Conservation (phyloP, 2,329 filamentous ascomycete species). For the Colletotrichum sp. region DNA sequence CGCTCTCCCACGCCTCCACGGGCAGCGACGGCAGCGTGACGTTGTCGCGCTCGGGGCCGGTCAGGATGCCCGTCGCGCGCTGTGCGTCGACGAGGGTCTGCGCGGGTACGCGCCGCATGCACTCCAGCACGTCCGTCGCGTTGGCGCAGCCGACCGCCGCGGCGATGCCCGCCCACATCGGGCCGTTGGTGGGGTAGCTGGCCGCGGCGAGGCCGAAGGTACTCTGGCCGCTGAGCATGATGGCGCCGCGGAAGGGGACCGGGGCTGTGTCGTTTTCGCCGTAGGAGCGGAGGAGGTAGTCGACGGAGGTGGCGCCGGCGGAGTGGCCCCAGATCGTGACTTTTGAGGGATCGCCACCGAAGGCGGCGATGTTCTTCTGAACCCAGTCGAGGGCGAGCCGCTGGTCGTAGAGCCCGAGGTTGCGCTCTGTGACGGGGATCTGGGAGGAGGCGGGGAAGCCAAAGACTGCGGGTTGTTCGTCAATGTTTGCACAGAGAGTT, state of each 20-base stretch:
- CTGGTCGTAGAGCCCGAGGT: conserved; percentile 31
- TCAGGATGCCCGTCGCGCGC: not conserved
- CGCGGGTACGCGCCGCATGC: not conserved
- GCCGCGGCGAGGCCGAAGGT: conserved; percentile 25
- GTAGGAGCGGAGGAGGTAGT: conserved; percentile 28
- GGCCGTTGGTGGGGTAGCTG: not conserved
- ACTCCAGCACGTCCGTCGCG: not conserved
- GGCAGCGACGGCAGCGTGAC: not conserved
- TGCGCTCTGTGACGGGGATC: conserved; percentile 6
- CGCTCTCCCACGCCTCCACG: conserved; percentile 23
- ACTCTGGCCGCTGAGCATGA: conserved; percentile 34
- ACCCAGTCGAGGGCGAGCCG: conserved; percentile 36
- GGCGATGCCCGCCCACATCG: conserved; percentile 23
- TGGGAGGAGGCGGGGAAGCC: not conserved
- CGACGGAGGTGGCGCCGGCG: conserved; percentile 30
- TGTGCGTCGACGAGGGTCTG: conserved; percentile 17
- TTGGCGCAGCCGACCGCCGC: conserved; percentile 20
- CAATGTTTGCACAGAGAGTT: too few relatives aligned
- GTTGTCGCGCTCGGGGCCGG: conserved; percentile 17
- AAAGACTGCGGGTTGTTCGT: not conserved
- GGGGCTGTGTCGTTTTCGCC: not conserved
- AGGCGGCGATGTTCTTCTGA: conserved; percentile 31
- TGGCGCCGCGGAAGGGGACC: conserved; percentile 28
- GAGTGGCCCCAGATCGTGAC: conserved; percentile 39
- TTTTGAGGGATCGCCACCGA: conserved; percentile 31